These are phyloP conservation scores for Sphaerulina vaccinii DNA, from an alignment of 2,329 filamentous ascomycete species.

Conservation along the genomic window DNA sequence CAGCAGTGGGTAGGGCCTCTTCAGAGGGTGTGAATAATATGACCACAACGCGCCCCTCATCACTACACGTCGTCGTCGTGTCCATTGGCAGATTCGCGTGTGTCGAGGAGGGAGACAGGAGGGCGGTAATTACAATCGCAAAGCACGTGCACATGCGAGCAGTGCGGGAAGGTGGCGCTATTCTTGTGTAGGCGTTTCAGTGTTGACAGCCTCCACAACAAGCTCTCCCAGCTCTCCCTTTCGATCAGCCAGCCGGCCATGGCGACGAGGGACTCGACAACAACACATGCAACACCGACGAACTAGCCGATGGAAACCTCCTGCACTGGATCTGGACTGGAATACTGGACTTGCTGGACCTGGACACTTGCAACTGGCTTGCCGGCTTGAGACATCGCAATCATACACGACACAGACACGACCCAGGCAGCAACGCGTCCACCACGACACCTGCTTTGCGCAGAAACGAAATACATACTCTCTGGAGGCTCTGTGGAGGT, in stretches of 20 bases:
- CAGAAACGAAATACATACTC: not conserved
- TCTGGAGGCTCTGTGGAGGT: too few relatives aligned
- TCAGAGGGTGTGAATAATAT: not conserved
- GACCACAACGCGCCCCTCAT: too few relatives aligned
- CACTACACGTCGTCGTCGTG: too few relatives aligned
- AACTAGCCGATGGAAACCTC: not conserved
- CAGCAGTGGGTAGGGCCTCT: too few relatives aligned
- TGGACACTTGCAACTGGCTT: constrained; percentile 2
- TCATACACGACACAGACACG: not conserved
- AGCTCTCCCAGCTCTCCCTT: constrained; percentile 5
- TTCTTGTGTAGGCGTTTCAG: not conserved
- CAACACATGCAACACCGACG: not conserved
- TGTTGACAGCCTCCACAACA: constrained; percentile 1
- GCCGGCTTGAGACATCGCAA: constrained; percentile 3
- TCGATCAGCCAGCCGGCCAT: constrained; percentile 1
- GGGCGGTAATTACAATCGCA: too few relatives aligned
- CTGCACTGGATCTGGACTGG: not conserved
- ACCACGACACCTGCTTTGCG: not conserved
- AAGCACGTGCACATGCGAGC: not conserved
- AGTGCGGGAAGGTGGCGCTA: not conserved
- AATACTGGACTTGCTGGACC: constrained; percentile 8
- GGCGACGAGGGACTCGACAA: not conserved
- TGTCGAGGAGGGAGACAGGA: too few relatives aligned
- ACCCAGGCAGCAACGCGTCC: not conserved
- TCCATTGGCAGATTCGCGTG: too few relatives aligned